These are phyloP conservation scores for Carex littledalei DNA, from an alignment of 176 grass and related monocot species.

Conservation along the genomic window DNA sequence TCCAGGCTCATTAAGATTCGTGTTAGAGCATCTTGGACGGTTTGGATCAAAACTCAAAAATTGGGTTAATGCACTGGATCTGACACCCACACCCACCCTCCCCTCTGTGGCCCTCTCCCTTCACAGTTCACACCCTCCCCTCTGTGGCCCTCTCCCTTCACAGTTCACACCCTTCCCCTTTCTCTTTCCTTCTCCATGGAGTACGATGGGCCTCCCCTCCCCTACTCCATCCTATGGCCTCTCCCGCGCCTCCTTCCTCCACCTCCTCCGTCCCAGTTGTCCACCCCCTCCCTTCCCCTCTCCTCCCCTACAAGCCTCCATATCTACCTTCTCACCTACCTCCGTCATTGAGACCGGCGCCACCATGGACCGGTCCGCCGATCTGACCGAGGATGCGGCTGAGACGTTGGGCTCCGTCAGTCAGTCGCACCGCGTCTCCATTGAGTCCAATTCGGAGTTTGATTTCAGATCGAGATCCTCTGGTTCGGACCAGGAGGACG, in stretches of 20 bases:
- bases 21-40: too few species aligned
- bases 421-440: conserved; percentile 21
- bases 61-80: too few species aligned
- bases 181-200: conserved; percentile 58
- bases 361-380: conserved; percentile 57
- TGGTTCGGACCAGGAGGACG: conserved; percentile 15
- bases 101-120: conserved; percentile 5
- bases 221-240: conserved; percentile 73
- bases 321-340: conserved; percentile 44
- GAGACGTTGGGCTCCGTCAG: background rate
- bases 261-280: conserved; percentile 62
- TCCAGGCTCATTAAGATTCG: too few species aligned
- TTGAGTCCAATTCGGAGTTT: conserved; percentile 30
- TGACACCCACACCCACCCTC: too few species aligned
- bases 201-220: conserved; percentile 81
- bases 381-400: conserved; percentile 33
- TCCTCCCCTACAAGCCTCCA: conserved; percentile 31
- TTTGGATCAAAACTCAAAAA: too few species aligned
- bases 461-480: conserved; percentile 46
- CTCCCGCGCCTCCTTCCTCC: conserved; percentile 30
- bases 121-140: too few species aligned
- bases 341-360: conserved; percentile 81
- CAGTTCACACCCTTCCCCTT: too few species aligned
- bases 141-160: too few species aligned
- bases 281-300: conserved; percentile 56